A percentile compares a stretch with the other conserved stretches of the same genome.
Conservation (phyloP, 2,329 filamentous ascomycete species). For the Phoma sp. region DNA sequence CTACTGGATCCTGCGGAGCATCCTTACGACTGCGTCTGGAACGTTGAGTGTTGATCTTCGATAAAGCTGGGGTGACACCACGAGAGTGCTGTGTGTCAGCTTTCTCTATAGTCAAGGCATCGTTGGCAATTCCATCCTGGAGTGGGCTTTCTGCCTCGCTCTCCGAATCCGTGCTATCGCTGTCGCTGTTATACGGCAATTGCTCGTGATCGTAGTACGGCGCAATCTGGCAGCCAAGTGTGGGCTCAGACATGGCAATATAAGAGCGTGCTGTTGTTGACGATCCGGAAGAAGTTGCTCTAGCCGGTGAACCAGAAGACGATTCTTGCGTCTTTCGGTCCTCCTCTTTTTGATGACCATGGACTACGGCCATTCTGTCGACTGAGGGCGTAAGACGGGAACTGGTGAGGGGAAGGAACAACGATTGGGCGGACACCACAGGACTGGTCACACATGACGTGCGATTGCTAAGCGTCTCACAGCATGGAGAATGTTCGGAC, state of each 20-base stretch:
- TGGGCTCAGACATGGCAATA: constrained; percentile 21
- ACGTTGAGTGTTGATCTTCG: constrained; percentile 19
- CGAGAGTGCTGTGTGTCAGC: constrained; percentile 26
- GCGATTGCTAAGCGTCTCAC: constrained; percentile 17
- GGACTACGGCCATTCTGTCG: constrained; percentile 6
- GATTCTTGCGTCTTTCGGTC: neutral
- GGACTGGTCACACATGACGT: constrained; percentile 1
- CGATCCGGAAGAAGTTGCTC: neutral
- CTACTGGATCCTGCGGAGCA: constrained; percentile 22
- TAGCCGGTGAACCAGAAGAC: neutral
- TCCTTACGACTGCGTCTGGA: constrained; percentile 30
- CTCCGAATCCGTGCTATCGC: constrained; percentile 12
- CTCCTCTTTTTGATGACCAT: neutral
- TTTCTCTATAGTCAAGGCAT: constrained; percentile 27
- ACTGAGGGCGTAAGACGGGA: constrained; percentile 7
- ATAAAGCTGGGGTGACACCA: constrained; percentile 7
- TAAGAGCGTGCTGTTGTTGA: constrained; percentile 3
- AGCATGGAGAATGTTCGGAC: neutral
- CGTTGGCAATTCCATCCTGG: constrained; percentile 1
- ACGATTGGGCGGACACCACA: neutral
- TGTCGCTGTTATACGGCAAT: constrained; percentile 22
- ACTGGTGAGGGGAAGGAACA: constrained; percentile 3
- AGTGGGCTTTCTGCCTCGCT: constrained; percentile 10
- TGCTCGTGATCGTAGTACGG: constrained; percentile 30
- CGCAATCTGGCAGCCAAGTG: constrained; percentile 37